Evolutionary conservation across 352 stramenopile species (phyloP), one percentile per base, ranked within the genome.

Genomic region (Phytophthora crassamura): DNA sequence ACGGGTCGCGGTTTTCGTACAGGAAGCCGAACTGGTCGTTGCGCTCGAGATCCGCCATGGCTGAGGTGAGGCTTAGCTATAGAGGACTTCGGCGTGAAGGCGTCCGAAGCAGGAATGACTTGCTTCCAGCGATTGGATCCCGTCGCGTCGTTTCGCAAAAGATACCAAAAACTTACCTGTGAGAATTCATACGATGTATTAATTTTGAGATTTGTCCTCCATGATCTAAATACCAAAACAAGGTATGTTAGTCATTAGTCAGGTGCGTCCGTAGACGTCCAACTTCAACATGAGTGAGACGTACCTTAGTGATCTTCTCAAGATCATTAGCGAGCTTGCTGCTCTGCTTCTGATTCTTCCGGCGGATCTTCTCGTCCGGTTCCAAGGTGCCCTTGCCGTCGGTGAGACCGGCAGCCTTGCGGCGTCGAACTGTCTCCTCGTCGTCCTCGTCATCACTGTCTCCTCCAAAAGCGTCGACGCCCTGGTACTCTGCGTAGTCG

Each of bases 1-100:
- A 94, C 55, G 86, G 79, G 56, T 94, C 86, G 45, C 86, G 82
- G 73, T 91, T 84, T 68, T 94, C 86, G 65, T 94, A 94, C 52
- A 94, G 69, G 63, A 94, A 91, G 56, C 75, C 79, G 52, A 91
- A 92, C 56, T 88, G 80, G 39, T 88, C 75, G 33, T 77, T 80
- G 56, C 78, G 73, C 69, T 94, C 86, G 39, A 90, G 64, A 63
- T 93, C 86, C 18, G 84, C 67, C 86, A 93, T 94, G 47, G 16
- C 25, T 46, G 32, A 12, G 14, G 22, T 39, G 35, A 16, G 11
- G 51, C 4, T 56, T 5, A 4, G 25, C 25, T 30, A 4, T 6
- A 30, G 40, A 38, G 9, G 14, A 28, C 50, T 28, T 34, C 47
- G 47, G 5, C 46, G 28, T 42, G 25, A 4, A 30, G 25, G 25